These are phyloP conservation scores for Phytopythium montanum DNA, from an alignment of 352 stramenopile genomes.

Conservation along the genomic window DNA sequence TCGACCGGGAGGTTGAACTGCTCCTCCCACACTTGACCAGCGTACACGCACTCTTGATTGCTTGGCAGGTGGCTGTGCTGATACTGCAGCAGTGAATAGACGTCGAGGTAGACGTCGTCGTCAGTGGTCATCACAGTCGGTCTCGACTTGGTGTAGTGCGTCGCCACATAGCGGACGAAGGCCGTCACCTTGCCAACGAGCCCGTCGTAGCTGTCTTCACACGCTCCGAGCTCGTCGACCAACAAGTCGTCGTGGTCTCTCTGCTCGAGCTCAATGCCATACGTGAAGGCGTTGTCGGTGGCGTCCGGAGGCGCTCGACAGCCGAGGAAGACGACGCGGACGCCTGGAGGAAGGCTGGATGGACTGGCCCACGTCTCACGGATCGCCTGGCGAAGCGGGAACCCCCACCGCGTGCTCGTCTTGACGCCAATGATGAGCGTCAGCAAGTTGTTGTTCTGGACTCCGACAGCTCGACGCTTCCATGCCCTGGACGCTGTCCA, in stretches of 20 bases:
- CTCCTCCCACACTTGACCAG: slow-evolving; percentile 26
- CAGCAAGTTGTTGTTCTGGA: not conserved
- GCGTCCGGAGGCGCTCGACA: not conserved
- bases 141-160: not conserved
- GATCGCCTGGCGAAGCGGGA: slow-evolving; percentile 16
- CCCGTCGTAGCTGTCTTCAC: slow-evolving; percentile 36
- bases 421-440: slow-evolving; percentile 37
- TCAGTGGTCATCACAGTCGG: slow-evolving; percentile 51
- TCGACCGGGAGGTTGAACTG: slow-evolving; percentile 10
- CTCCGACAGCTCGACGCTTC: not conserved
- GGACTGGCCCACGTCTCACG: slow-evolving; percentile 24
- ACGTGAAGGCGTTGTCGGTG: not conserved
- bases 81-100: slow-evolving; percentile 18
- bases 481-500: not conserved
- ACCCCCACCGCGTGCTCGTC: slow-evolving; percentile 20
- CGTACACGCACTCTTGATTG: slow-evolving; percentile 16
- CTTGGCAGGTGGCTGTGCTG: not conserved
- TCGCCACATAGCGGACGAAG: slow-evolving; percentile 34
- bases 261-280: not conserved
- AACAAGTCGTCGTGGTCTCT: slow-evolving; percentile 26
- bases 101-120: slow-evolving; percentile 55
- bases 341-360: not conserved
- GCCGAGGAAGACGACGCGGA: slow-evolving; percentile 3
- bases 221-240: slow-evolving; percentile 31
- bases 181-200: slow-evolving; percentile 45